A percentile compares a stretch with the other conserved stretches of the same genome.
Conservation (phyloP, 352 stramenopile species). For the Globisporangium cystogenes region DNA sequence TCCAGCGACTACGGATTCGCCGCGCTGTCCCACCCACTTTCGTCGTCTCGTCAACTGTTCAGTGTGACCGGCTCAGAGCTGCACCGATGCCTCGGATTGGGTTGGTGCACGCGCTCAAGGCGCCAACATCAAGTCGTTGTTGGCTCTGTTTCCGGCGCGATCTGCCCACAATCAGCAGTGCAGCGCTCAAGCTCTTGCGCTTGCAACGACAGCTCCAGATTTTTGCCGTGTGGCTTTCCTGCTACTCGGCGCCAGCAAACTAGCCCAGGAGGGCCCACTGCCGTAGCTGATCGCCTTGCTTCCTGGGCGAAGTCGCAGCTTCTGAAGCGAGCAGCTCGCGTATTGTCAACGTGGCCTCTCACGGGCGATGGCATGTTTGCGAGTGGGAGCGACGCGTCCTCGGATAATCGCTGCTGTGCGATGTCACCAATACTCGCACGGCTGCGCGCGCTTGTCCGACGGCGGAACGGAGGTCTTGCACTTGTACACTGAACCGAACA, state of each 20-base stretch:
- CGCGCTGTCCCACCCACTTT: neutral
- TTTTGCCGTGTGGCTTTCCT: neutral
- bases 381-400: neutral
- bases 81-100: neutral
- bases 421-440: no score
- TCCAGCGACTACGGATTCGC: no score
- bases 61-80: neutral
- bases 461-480: neutral
- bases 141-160: neutral
- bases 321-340: no score
- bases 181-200: neutral
- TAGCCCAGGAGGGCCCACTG: no score
- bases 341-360: no score
- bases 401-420: neutral
- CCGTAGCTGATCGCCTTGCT: no score
- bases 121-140: neutral
- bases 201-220: neutral
- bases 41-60: neutral
- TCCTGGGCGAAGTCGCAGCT: no score
- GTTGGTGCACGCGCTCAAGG: neutral
- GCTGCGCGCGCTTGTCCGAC: neutral
- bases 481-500: neutral
- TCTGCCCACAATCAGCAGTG: neutral
- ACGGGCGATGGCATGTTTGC: neutral
- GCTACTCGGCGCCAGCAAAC: neutral